Percentiles rank a stretch among this genome's conserved stretches.
Evolutionary conservation across 1,139 yeast genomes (phyloP).

Genomic region (Protomyces pachydermus): DNA sequence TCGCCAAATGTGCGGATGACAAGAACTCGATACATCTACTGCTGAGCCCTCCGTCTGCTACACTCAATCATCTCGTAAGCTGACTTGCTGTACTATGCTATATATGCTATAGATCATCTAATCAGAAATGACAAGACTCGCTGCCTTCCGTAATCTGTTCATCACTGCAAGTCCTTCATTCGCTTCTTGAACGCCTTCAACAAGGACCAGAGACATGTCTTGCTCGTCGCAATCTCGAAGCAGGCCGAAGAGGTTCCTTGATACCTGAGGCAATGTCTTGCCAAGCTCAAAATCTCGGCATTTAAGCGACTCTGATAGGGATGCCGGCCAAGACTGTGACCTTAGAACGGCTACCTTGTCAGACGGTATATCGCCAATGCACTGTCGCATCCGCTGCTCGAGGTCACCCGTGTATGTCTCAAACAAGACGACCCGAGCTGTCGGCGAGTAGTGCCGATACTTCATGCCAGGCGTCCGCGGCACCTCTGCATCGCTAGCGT

Average conservation of each 20-base stretch:
- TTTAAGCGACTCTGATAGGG: not conserved
- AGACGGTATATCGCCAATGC: not conserved
- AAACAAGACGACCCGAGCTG: constrained; percentile 73
- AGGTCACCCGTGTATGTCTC: constrained; percentile 28
- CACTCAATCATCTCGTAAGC: not conserved
- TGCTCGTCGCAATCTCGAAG: constrained; percentile 64
- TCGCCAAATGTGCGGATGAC: constrained; percentile 3
- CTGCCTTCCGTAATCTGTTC: constrained; percentile 87
- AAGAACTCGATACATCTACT: constrained; percentile 1
- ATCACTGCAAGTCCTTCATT: constrained; percentile 88
- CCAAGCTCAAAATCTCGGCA: constrained; percentile 6
- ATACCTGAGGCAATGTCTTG: constrained; percentile 55
- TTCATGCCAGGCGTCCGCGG: constrained; percentile 98
- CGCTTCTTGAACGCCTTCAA: constrained; percentile 64
- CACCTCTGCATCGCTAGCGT: constrained; percentile 47
- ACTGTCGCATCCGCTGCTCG: not conserved
- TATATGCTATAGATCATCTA: not conserved
- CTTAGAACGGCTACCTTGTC: constrained; percentile 50
- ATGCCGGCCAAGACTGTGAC: constrained; percentile 34
- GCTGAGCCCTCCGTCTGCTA: not conserved
- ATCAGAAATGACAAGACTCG: constrained; percentile 46
- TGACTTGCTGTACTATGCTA: not conserved
- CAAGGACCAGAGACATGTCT: constrained; percentile 59
- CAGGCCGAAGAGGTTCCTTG: constrained; percentile 64
- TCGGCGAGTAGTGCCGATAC: constrained; percentile 89